These are phyloP conservation scores for Chaetomium cochliodes DNA, from an alignment of 495 filamentous ascomycete species.

Conservation along the genomic window DNA sequence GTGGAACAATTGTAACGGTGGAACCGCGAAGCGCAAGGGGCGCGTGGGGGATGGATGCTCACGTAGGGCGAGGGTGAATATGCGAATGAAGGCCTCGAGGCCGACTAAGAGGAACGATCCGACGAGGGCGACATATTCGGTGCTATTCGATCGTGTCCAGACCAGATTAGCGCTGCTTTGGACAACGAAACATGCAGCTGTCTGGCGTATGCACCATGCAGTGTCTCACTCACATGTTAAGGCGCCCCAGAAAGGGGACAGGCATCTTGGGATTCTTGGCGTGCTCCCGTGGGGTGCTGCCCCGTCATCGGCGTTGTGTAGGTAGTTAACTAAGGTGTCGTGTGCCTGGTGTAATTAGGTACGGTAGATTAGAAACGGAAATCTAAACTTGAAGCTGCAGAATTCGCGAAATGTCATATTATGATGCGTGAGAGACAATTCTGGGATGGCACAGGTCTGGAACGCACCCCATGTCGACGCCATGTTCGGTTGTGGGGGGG, in stretches of 20 bases:
- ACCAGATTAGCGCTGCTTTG: neutral
- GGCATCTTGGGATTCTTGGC: constrained; percentile 55
- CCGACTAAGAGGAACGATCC: constrained; percentile 77
- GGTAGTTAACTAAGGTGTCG: no score
- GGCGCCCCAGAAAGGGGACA: constrained; percentile 78
- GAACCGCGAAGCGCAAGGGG: neutral
- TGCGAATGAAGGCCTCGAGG: constrained; percentile 74
- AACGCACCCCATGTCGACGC: neutral
- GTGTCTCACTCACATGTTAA: constrained; percentile 59
- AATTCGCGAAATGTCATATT: neutral
- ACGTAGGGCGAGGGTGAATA: constrained; percentile 92
- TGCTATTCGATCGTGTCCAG: constrained; percentile 41
- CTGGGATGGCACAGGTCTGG: neutral
- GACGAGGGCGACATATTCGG: constrained; percentile 82
- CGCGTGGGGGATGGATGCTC: constrained; percentile 35
- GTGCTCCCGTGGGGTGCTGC: constrained; percentile 15
- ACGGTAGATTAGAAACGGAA: neutral
- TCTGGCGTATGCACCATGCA: neutral
- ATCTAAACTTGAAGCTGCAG: no score
- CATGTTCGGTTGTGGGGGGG: neutral
- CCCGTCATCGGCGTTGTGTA: constrained; percentile 20
- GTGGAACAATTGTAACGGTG: neutral
- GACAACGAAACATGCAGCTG: neutral
- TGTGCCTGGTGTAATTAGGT: neutral
- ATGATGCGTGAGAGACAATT: neutral